Conservation (phyloP, 345 rosid genomes). For the Ailanthus altissimus region DNA sequence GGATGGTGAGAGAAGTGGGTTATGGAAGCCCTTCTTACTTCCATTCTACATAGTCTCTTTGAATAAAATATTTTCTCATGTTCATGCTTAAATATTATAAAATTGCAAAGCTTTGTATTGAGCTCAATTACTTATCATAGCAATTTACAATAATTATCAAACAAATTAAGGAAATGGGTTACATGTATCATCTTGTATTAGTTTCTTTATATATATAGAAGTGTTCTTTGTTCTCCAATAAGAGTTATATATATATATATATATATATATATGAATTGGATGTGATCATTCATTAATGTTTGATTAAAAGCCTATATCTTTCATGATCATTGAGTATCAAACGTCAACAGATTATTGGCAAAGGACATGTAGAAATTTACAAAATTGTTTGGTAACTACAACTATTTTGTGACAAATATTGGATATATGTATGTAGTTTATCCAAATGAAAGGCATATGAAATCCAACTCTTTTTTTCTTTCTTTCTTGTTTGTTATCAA, state of each 20-base stretch:
- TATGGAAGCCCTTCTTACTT: slow-evolving; percentile 24
- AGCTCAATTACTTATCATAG: not conserved
- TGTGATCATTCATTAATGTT: not conserved
- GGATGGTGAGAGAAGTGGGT: slow-evolving; percentile 31
- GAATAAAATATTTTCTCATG: not conserved
- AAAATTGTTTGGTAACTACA: not conserved
- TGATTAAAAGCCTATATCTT: not conserved
- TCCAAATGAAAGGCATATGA: not conserved
- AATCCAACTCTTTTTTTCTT: not conserved
- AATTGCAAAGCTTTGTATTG: not conserved
- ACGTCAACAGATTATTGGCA: slow-evolving; percentile 11
- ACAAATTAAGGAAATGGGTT: not conserved
- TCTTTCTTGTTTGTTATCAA: not conserved
- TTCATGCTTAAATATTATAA: not conserved
- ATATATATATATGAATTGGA: not conserved
- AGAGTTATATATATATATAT: no score
- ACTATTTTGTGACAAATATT: not conserved
- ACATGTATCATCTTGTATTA: not conserved
- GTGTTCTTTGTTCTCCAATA: not conserved
- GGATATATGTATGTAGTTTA: not conserved
- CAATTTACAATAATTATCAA: not conserved
- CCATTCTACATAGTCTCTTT: slow-evolving; percentile 25
- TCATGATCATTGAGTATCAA: not conserved
- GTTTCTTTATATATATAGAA: not conserved
- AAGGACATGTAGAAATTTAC: slow-evolving; percentile 4